A percentile compares a stretch with the other conserved stretches of the same genome.
These are phyloP conservation scores for Alternaria solani DNA, from an alignment of 2,329 filamentous ascomycete species.

Conservation along the genomic window DNA sequence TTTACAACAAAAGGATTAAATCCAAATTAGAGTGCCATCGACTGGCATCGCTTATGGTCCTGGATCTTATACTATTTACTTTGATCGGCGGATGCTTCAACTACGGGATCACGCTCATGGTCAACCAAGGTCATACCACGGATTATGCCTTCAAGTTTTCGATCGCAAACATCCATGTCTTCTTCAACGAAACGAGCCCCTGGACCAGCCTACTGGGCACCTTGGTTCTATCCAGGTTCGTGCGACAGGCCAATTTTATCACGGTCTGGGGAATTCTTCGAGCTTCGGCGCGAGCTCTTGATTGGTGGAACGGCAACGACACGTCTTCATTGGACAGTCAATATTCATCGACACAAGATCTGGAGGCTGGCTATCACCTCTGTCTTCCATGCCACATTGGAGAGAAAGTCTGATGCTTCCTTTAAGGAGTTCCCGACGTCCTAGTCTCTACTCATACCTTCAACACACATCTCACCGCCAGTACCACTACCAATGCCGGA, in stretches of 20 bases:
- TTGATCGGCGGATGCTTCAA: neutral
- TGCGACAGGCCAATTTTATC: slow-evolving; percentile 2
- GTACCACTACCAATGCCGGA: neutral
- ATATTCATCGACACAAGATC: neutral
- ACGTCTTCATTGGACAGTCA: neutral
- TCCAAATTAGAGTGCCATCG: accelerated
- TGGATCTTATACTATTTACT: neutral
- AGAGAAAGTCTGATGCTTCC: neutral
- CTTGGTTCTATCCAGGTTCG: neutral
- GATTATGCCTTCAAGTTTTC: neutral
- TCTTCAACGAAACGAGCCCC: neutral
- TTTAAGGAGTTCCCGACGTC: neutral
- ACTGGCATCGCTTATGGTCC: neutral
- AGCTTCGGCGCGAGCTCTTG: neutral
- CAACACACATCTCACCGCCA: neutral
- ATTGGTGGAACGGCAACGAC: neutral
- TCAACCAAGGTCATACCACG: neutral
- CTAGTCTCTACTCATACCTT: neutral
- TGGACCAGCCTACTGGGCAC: neutral
- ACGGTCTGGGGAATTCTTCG: neutral
- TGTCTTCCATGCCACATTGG: neutral
- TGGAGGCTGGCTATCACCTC: neutral
- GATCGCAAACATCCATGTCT: neutral
- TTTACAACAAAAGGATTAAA: neutral
- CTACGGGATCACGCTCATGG: neutral